A percentile compares a stretch with the other conserved stretches of the same genome.
Evolutionary conservation across 495 filamentous ascomycete species (phyloP).

Genomic region (Pyrenula massariospora): DNA sequence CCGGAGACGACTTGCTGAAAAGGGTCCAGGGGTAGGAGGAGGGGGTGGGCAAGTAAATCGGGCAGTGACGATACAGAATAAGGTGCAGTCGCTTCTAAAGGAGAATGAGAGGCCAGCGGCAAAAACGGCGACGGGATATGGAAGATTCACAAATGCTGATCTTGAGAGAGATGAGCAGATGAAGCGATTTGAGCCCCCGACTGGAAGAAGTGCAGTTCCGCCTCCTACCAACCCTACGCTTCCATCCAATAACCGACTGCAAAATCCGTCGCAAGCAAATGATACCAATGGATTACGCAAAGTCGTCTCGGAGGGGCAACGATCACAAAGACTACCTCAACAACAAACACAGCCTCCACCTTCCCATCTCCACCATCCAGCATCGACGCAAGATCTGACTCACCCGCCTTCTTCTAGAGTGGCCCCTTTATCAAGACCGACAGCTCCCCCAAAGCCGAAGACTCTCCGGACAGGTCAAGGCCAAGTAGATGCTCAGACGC

Average conservation of each 20-base stretch:
- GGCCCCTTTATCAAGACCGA: slow-evolving; percentile 19
- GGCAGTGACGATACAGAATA: slow-evolving; percentile 77
- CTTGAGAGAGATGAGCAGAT: slow-evolving; percentile 24
- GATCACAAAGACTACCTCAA: neutral
- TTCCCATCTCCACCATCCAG: slow-evolving; percentile 2
- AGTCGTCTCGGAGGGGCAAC: neutral
- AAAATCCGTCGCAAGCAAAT: slow-evolving; percentile 10
- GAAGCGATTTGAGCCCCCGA: slow-evolving; percentile 18
- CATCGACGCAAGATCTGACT: slow-evolving; percentile 1
- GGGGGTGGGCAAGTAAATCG: slow-evolving; percentile 27
- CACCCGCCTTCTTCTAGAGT: neutral
- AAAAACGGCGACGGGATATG: slow-evolving; percentile 81
- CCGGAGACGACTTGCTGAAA: slow-evolving; percentile 58
- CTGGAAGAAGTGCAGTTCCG: neutral
- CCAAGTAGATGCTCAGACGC: slow-evolving; percentile 11
- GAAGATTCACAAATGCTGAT: slow-evolving; percentile 56
- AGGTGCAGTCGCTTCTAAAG: slow-evolving; percentile 75
- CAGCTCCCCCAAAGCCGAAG: slow-evolving; percentile 50
- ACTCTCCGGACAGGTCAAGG: slow-evolving; percentile 35
- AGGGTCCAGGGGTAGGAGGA: slow-evolving; percentile 22
- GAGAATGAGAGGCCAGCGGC: slow-evolving; percentile 55
- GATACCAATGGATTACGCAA: slow-evolving; percentile 13
- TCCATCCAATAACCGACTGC: slow-evolving; percentile 9
- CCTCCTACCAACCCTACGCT: slow-evolving; percentile 5
- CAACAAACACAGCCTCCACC: slow-evolving; percentile 1